These are phyloP conservation scores for Stephanodiscus triporus DNA, from an alignment of 108 stramenopile species.

Conservation along the genomic window DNA sequence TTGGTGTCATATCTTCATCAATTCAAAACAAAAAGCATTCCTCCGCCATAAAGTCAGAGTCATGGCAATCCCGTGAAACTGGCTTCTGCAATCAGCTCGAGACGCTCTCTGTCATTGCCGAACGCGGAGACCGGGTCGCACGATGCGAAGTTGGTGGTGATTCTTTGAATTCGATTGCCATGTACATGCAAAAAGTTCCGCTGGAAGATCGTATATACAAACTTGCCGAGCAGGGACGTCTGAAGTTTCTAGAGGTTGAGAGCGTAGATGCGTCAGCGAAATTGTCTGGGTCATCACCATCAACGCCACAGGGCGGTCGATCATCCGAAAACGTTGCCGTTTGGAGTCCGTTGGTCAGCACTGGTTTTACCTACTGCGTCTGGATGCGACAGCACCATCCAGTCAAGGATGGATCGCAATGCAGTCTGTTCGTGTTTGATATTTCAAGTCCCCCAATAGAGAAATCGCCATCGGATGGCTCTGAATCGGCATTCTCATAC, in stretches of 20 bases:
- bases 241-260: slow-evolving; percentile 80
- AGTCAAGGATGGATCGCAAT: slow-evolving; percentile 53
- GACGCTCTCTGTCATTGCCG: slow-evolving; percentile 76
- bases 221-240: slow-evolving; percentile 74
- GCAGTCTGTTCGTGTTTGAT: slow-evolving; percentile 77
- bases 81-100: slow-evolving; percentile 71
- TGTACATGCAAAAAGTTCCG: slow-evolving; percentile 75
- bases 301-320: slow-evolving; percentile 53
- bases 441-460: slow-evolving; percentile 66
- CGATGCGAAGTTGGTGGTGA: slow-evolving; percentile 79
- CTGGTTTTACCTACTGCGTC: slow-evolving; percentile 78
- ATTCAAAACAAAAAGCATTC: slow-evolving; percentile 44
- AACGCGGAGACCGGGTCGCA: slow-evolving; percentile 71
- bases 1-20: slow-evolving; percentile 79
- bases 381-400: slow-evolving; percentile 74
- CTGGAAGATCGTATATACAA: slow-evolving; percentile 81
- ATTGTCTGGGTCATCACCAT: slow-evolving; percentile 50
- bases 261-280: slow-evolving; percentile 68
- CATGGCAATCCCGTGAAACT: slow-evolving; percentile 63
- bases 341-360: slow-evolving; percentile 71
- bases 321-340: slow-evolving; percentile 53
- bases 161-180: slow-evolving; percentile 73
- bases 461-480: slow-evolving; percentile 49
- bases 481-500: slow-evolving; percentile 48
- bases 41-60: slow-evolving; percentile 47